Evolutionary conservation across 352 stramenopile species (phyloP), one percentile per base, ranked within the genome.

Genomic region (Phytophthora quininea): DNA sequence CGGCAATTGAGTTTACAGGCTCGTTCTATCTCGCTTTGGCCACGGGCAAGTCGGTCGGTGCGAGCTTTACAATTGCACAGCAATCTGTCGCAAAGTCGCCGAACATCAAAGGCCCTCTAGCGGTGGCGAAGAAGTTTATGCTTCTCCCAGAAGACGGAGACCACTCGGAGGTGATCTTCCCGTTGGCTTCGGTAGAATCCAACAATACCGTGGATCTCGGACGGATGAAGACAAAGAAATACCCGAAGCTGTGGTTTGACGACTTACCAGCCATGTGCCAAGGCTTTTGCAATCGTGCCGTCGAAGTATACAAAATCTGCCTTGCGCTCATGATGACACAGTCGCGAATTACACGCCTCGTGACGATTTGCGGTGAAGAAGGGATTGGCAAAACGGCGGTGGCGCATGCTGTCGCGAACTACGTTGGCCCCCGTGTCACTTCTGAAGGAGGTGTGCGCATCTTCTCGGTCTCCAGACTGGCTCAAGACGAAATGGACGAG

Each of bases 291-390:
- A 91, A 93, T 47, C 83, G 87, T 1, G 73, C 83, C 0, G 76
- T 90, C 1, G 87, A 95, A 61, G 84, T 93, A 46, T 95, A 95
- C 79, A 90, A 93, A 51, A 91, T 93, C 9, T 90, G 82, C 50
- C 49, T 91, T 15, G 80, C 85, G n/a, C 52, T 93, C 10, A 88
- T 93, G 79, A 78, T 91, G 57, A 90, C 80, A 5, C 86, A 92
- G 75, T 87, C 77, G 7, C 81, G 82, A 14, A 91, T 91, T 52
- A 94, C 82, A 14, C 84, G 86, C 2, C 76, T 92, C 8, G 86
- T 92, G 40, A 91, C 82, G 12, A 89, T 94, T 55, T 88, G 72
- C 19, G 86, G 86, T 4, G 82, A 91, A 58, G 80, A 87, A 76
- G 86, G 86, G 1, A 89, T 94, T 47, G 86, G 86, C 3, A 95